phyloP scores from a whole-genome alignment of 306 rosid genomes.

The Glycine tomentella region DNA sequence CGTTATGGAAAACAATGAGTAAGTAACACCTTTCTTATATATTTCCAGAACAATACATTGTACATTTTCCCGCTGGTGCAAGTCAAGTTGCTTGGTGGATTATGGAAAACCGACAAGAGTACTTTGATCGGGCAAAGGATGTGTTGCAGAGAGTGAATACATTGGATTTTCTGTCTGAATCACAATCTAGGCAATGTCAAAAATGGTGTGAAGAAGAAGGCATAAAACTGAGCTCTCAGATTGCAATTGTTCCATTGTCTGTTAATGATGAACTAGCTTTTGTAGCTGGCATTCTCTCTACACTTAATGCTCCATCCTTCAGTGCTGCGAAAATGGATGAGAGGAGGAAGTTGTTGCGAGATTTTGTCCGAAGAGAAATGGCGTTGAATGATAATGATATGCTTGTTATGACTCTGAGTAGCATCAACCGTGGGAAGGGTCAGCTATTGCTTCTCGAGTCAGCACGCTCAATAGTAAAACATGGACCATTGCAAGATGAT shows the following conservation, averaged over 20 bases:
- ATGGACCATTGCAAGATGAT: constrained; percentile 45
- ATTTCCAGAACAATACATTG: constrained; percentile 76
- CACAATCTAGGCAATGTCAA: constrained; percentile 81
- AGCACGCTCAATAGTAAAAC: constrained; percentile 56
- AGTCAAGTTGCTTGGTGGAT: constrained; percentile 97
- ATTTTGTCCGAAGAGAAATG: constrained; percentile 77
- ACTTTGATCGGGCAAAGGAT: constrained; percentile 76
- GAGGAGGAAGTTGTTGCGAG: constrained; percentile 67
- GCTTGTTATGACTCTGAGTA: constrained; percentile 84
- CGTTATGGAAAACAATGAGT: background rate
- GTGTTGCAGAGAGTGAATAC: constrained; percentile 75
- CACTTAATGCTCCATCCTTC: constrained; percentile 65
- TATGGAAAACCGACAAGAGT: constrained; percentile 92
- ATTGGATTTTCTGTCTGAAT: constrained; percentile 76
- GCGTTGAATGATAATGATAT: constrained; percentile 73
- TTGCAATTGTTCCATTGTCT: constrained; percentile 77
- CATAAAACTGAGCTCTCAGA: constrained; percentile 67
- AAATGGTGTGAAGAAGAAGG: constrained; percentile 84
- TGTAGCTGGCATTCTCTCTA: constrained; percentile 74
- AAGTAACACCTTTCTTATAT: background rate
- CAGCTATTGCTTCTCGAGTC: constrained; percentile 85
- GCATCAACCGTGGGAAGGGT: constrained; percentile 94
- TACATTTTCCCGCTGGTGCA: constrained; percentile 79
- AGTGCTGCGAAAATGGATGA: constrained; percentile 66
- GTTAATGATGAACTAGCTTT: constrained; percentile 86